These are phyloP conservation scores for Corinectria fuckeliana DNA, from an alignment of 2,329 filamentous ascomycete genomes.

Conservation along the genomic window DNA sequence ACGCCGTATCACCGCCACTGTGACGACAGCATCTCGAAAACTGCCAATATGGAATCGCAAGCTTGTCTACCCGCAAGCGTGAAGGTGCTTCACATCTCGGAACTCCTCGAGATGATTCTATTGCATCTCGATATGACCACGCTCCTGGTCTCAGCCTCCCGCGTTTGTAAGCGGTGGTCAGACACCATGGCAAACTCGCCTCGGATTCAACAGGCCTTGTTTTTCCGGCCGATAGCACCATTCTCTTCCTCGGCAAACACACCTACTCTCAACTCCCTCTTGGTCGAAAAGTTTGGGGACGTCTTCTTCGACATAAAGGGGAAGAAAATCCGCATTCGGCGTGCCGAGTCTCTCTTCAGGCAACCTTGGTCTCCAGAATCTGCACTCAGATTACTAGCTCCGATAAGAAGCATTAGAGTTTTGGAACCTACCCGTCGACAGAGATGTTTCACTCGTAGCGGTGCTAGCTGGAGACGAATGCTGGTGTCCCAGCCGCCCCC, in stretches of 20 bases:
- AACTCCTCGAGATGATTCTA: constrained; percentile 39
- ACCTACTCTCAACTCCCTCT: constrained; percentile 21
- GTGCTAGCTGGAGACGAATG: constrained; percentile 34
- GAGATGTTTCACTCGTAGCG: constrained; percentile 18
- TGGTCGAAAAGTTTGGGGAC: constrained; percentile 28
- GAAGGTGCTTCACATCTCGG: constrained; percentile 27
- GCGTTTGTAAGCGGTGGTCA: constrained; percentile 35
- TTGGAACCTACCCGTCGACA: constrained; percentile 16
- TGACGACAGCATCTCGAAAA: not conserved
- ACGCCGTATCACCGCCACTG: not conserved
- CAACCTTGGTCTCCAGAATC: constrained; percentile 26
- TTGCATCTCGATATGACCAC: constrained; percentile 35
- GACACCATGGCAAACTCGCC: constrained; percentile 15
- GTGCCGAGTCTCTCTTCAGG: constrained; percentile 27
- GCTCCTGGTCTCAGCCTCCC: constrained; percentile 34
- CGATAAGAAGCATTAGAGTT: constrained; percentile 4
- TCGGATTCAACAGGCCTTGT: constrained; percentile 21
- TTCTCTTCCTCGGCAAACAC: not conserved
- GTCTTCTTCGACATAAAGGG: constrained; percentile 27
- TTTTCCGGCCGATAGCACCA: constrained; percentile 16
- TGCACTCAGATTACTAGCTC: not conserved
- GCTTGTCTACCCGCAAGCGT: not conserved
- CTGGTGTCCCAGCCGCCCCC: constrained; percentile 35
- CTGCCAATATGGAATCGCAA: not conserved
- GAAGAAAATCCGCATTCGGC: constrained; percentile 14